Evolutionary conservation across 768 basidiomycete genomes (phyloP), one percentile per base, ranked within the genome.

Genomic region (Russula brevipes): DNA sequence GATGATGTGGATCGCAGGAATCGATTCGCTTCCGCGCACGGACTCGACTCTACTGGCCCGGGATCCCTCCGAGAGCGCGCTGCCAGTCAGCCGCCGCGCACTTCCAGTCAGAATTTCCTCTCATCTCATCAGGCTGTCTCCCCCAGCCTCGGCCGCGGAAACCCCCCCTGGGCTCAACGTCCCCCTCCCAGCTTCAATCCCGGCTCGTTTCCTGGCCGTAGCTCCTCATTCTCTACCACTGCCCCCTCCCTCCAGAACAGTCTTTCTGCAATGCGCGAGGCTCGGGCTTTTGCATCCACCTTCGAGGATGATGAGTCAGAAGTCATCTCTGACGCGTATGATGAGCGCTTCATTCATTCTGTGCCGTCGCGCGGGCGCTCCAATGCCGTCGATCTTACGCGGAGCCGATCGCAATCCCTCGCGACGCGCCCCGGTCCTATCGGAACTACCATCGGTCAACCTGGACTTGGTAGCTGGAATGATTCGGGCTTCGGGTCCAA

Each of bases 291-390:
- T 73, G 81, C 86, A 5, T 89, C 87, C 30, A 91, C 88, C 1
- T 83, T 88, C 68, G 90, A 91, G 75, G 89, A 91, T 68, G 89
- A 91, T 72, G 89, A 91, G 73, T 83, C 82, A 0, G 87, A 88
- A 57, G 75, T 75, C 5, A 74, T 84, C 30, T 82, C 81, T 54
- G 86, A 88, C 70, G 80, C 80, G 50, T 73, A 70, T 67, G 70
- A 73, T 59, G 71, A 86, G 39, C 78, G 75, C 50, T 83, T 76
- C 67, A 71, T 81, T 5, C 77, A 76, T 36, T 74, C 82, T 17
- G 71, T 81, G 19, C 61, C 74, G 49, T 61, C 66, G 42, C 78
- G 86, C 39, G 85, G 86, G 5, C 82, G 87, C n/a, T 76, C 80
- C 12, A 86, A 83, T 69, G 80, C 79, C 4, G 76, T 80, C 54